A percentile compares a stretch with the other conserved stretches of the same genome.
phyloP scores from a whole-genome alignment of 2,329 filamentous ascomycete genomes.

The Aspergillus clavatus region DNA sequence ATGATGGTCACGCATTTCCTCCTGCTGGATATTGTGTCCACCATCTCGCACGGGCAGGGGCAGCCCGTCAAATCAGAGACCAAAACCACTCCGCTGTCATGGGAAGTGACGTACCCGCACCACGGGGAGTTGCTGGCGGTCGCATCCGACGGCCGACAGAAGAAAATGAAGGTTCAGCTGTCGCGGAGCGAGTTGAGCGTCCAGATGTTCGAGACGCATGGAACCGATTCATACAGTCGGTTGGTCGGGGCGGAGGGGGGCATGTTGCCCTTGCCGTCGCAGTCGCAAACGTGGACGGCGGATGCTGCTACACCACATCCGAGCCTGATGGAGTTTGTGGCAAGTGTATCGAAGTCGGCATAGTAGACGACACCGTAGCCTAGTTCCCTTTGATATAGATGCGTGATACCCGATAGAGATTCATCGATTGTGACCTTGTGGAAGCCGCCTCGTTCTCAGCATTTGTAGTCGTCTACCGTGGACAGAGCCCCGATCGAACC shows the following conservation, averaged over 20 bases:
- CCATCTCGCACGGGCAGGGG: no score
- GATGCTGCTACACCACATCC: conserved; percentile 3
- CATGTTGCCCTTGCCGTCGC: conserved; percentile 10
- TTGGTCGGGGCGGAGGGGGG: no score
- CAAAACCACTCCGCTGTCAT: conserved; percentile 17
- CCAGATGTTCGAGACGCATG: conserved; percentile 15
- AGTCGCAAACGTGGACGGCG: conserved; percentile 22
- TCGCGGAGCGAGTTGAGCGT: conserved; percentile 24
- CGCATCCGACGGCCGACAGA: conserved; percentile 18
- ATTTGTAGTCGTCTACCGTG: no score
- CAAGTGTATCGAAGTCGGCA: conserved; percentile 11
- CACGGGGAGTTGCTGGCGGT: conserved; percentile 31
- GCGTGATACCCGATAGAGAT: no score
- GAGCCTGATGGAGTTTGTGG: conserved; percentile 26
- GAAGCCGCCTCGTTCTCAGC: no score
- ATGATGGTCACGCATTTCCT: conserved; percentile 32
- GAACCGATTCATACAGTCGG: conserved; percentile 14
- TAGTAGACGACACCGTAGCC: no score
- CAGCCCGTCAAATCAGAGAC: no score
- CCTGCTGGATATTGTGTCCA: conserved; percentile 35
- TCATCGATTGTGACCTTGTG: no score
- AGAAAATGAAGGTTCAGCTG: conserved; percentile 31
- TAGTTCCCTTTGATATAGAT: no score
- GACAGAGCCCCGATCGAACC: no score
- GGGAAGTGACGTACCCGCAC: conserved; percentile 32